Conservation (phyloP, 768 basidiomycete species). For the Hebeloma cylindrosporum region DNA sequence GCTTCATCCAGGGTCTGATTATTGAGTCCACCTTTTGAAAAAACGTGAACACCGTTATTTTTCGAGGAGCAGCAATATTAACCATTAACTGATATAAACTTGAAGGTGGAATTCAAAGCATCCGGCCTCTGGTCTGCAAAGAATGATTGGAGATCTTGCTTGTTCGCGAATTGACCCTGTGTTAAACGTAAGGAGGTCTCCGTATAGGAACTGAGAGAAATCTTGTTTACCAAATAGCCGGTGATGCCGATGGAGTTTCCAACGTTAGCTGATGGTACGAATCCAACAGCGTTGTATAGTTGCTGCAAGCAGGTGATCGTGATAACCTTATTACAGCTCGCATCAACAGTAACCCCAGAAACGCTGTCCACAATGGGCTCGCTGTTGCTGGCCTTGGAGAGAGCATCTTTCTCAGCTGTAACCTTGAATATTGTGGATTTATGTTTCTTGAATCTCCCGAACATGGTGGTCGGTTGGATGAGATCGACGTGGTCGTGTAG, state of each 20-base stretch:
- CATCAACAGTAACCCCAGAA: constrained; percentile 42
- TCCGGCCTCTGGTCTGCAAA: constrained; percentile 44
- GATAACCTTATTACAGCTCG: constrained; percentile 48
- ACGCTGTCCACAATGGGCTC: constrained; percentile 18
- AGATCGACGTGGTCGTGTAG: constrained; percentile 63
- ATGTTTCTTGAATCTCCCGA: constrained; percentile 49
- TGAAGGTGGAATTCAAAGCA: constrained; percentile 50
- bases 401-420: constrained; percentile 11
- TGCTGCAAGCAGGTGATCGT: constrained; percentile 54
- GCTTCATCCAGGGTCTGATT: constrained; percentile 49
- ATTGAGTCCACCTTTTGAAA: constrained; percentile 64
- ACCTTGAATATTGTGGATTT: constrained; percentile 41
- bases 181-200: constrained; percentile 39
- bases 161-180: constrained; percentile 47
- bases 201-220: constrained; percentile 44
- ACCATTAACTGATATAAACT: constrained; percentile 59
- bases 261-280: constrained; percentile 38
- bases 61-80: constrained; percentile 7
- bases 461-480: constrained; percentile 70
- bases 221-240: constrained; percentile 39
- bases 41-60: no score
- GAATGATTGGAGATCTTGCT: constrained; percentile 50
- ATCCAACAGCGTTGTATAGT: constrained; percentile 52
- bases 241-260: constrained; percentile 54
- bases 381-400: constrained; percentile 21